Conservation (phyloP, 352 stramenopile species). For the Phytophthora europaea region DNA sequence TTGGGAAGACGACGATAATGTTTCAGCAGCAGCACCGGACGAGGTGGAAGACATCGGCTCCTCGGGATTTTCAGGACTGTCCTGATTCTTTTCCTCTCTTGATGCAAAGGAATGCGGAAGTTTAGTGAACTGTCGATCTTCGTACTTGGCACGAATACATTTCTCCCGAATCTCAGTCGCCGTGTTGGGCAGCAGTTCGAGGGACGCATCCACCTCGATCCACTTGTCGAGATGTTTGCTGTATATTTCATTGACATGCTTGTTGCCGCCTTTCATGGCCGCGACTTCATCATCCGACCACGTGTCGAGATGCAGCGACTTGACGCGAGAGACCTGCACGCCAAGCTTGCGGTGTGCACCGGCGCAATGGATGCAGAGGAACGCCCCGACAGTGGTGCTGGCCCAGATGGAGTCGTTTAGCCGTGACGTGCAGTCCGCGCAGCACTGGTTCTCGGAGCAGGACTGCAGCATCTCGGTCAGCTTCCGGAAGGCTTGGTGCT, state of each 20-base stretch:
- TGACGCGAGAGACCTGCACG: constrained; percentile 94
- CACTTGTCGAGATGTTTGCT: constrained; percentile 69
- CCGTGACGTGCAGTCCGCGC: constrained; percentile 78
- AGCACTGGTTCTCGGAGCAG: constrained; percentile 70
- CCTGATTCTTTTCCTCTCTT: constrained; percentile 60
- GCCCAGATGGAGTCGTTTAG: constrained; percentile 94
- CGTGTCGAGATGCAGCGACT: constrained; percentile 82
- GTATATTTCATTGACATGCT: constrained; percentile 66
- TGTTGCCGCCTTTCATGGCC: constrained; percentile 83
- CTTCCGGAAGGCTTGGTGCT: constrained; percentile 60
- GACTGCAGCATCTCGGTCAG: constrained; percentile 74
- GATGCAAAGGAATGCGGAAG: constrained; percentile 32
- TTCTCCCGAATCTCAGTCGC: constrained; percentile 56
- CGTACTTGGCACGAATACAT: constrained; percentile 79
- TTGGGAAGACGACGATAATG: constrained; percentile 25
- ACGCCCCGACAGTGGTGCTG: constrained; percentile 93
- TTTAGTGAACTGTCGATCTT: constrained; percentile 72
- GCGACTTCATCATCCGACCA: constrained; percentile 80
- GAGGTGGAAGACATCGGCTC: constrained; percentile 35
- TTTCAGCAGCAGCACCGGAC: constrained; percentile 7
- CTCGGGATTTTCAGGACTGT: constrained; percentile 63
- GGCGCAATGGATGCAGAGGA: constrained; percentile 97
- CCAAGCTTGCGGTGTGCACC: constrained; percentile 96
- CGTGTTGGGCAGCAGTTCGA: constrained; percentile 50
- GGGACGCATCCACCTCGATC: constrained; percentile 48